Conservation (phyloP, 345 rosid genomes). For the Luvunga scandens region DNA sequence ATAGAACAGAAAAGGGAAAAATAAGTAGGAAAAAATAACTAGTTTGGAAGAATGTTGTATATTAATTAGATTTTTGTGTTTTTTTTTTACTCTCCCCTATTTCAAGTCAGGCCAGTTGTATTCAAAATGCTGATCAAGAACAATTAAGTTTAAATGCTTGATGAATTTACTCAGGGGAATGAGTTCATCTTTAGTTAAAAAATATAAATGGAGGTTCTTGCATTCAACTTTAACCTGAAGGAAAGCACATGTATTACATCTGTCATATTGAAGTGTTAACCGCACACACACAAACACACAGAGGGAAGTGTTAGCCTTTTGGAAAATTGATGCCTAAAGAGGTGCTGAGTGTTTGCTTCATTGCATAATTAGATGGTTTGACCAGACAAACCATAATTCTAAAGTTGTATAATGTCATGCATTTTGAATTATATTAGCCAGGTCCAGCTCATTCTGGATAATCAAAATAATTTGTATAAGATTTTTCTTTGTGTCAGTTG, state of each 20-base stretch:
- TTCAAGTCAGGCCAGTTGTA: neutral
- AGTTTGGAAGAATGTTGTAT: neutral
- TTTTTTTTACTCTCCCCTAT: neutral
- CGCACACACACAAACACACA: too few relatives aligned
- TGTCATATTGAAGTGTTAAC: neutral
- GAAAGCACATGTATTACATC: neutral
- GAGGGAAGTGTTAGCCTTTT: neutral
- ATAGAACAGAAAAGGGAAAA: neutral
- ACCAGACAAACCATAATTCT: neutral
- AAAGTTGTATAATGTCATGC: neutral
- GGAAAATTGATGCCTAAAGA: neutral
- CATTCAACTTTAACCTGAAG: neutral
- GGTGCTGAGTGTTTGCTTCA: too few relatives aligned
- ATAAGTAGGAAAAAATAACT: neutral
- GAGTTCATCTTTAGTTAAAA: neutral
- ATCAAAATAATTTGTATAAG: neutral
- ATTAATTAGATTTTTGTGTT: neutral
- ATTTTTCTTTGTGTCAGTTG: neutral
- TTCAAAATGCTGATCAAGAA: neutral
- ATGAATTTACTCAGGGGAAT: neutral
- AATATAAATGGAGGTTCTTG: neutral
- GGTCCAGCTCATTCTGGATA: neutral
- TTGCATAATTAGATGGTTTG: neutral
- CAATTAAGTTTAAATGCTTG: neutral
- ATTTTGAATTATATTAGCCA: neutral